Base-by-base conservation (phyloP, 2,329 filamentous ascomycete genomes). In the Trichoderma breve region DNA sequence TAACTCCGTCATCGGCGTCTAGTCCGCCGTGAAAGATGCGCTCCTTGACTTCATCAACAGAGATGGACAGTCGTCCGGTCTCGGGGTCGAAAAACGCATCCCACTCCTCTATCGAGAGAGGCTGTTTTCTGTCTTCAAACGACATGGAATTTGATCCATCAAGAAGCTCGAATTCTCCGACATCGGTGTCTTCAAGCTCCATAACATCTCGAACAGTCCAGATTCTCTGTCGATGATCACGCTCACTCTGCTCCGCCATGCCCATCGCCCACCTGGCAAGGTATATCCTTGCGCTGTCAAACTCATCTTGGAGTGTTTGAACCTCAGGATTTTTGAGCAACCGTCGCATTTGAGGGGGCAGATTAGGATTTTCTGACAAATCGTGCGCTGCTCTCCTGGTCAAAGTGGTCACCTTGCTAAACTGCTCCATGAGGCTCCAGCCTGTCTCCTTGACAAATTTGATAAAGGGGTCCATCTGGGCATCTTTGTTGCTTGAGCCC, bases 251-350 rank as follows among this genome's bases (percentile, higher is more conserved):
- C 80, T 99, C 97, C 0, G 96, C 95, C 74, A 99, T 97, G 8
- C 94, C 94, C 96, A 99, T 98, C 3, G 96, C 96, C 96, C 96
- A 99, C 74, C 96, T 88, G 26, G 96, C 96, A 51, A 99, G 86
- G 79, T 99, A 99, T 73, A 99, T 87, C 74, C 96, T 89, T 4
- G 97, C 96, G 77, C 94, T 97, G 84, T 99, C 97, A 77, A 98
- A 99, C 79, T 99, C 97, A 73, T 98, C 95, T 79, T 98, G 95
- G 26, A 99, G 81, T 0, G 93, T 98, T 83, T 98, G 95, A 0
- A 99, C 94, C 78, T 99, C 95, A 0, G 95, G 95, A 75, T 97
- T 98, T 78, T 90, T 91, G 81, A 99, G 89, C 76, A 99, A 81
- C 65, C 93, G 89, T 77, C 92, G 88, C 36, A 99, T 89, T 80